Evolutionary conservation across 495 filamentous ascomycete species (phyloP).

Genomic region (Tuber magnatum): DNA sequence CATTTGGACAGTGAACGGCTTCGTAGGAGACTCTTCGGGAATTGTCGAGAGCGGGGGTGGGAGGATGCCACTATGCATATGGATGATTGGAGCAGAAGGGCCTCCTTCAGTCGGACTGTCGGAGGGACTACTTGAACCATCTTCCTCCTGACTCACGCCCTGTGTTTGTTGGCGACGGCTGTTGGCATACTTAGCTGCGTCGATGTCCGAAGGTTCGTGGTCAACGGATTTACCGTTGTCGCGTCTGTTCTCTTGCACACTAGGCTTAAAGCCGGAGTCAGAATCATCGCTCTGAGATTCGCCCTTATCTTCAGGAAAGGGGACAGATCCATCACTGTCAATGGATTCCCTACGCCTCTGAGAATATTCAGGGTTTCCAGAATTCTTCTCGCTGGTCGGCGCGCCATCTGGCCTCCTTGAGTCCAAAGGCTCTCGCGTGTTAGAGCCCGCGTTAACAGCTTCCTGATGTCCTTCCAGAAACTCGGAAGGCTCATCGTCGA

Average conservation of each 20-base stretch:
- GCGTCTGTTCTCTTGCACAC: background rate
- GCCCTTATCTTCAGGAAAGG: background rate
- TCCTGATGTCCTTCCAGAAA: background rate
- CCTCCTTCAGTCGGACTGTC: background rate
- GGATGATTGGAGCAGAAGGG: background rate
- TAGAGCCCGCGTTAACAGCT: background rate
- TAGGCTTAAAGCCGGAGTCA: background rate
- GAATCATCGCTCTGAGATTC: background rate
- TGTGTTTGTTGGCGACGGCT: background rate
- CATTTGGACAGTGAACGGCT: background rate
- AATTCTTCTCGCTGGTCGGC: background rate
- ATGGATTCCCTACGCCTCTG: background rate
- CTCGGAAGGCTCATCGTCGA: background rate
- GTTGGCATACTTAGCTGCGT: background rate
- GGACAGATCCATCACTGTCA: background rate
- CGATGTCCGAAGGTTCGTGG: background rate
- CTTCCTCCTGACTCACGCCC: background rate
- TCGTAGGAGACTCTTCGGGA: background rate
- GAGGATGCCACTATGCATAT: slow-evolving; percentile 1
- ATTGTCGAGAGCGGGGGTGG: background rate
- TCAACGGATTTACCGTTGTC: background rate
- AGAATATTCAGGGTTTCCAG: background rate
- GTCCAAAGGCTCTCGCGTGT: background rate
- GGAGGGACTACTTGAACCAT: background rate
- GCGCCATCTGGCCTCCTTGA: background rate